These are phyloP conservation scores for Neurospora sp. DNA, from an alignment of 2,329 filamentous ascomycete species.

Conservation along the genomic window DNA sequence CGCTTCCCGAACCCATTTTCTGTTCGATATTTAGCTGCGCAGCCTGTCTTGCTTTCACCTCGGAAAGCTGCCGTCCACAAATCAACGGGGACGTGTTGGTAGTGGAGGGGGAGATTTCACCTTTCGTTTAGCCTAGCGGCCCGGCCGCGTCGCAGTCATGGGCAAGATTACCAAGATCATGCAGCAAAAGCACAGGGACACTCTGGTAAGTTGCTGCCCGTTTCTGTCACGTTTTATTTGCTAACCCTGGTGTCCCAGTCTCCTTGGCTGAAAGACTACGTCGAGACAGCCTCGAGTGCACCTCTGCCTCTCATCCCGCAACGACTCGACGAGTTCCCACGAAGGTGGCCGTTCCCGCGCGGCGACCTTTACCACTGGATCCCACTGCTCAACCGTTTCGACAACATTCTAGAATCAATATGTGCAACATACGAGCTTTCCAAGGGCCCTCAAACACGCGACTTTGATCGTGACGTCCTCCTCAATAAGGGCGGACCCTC, in stretches of 20 bases:
- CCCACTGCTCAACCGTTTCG: conserved; percentile 83
- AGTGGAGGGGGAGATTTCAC: conserved; percentile 48
- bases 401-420: conserved; percentile 75
- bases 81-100: conserved; percentile 29
- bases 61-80: conserved; percentile 32
- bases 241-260: conserved; percentile 48
- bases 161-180: conserved; percentile 60
- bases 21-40: conserved; percentile 9
- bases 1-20: conserved; percentile 1
- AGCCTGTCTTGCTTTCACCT: background rate
- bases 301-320: conserved; percentile 69
- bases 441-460: conserved; percentile 67
- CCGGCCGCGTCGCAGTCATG: conserved; percentile 53
- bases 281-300: conserved; percentile 57
- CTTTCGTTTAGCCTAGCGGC: conserved; percentile 37
- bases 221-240: conserved; percentile 2
- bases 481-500: conserved; percentile 43
- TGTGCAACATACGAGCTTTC: conserved; percentile 71
- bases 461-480: conserved; percentile 61
- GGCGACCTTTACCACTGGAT: conserved; percentile 99
- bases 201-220: conserved; percentile 40
- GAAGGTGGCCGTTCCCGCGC: conserved; percentile 87
- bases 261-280: conserved; percentile 75
- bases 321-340: conserved; percentile 71
- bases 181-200: conserved; percentile 58